Conservation (phyloP, 2,329 filamentous ascomycete genomes). For the Trichoderma sp. region DNA sequence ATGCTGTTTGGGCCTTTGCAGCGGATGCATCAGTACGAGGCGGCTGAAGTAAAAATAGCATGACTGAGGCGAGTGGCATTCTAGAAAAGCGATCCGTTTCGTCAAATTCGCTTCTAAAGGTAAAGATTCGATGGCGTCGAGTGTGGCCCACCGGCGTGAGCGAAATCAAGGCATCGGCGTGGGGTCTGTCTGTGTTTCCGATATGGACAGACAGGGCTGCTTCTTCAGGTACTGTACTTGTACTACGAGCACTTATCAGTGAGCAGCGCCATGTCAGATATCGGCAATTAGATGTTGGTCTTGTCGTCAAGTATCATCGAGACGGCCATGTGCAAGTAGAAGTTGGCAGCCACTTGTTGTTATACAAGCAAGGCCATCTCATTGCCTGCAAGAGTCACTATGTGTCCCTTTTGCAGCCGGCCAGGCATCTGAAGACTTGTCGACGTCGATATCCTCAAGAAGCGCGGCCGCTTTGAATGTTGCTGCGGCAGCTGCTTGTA, state of each 20-base stretch:
- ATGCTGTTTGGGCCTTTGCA: not conserved
- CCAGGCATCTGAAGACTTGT: not conserved
- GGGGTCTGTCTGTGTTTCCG: not conserved
- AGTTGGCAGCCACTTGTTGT: not conserved
- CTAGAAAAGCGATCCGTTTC: not conserved
- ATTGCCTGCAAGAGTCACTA: not conserved
- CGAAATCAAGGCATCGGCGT: conserved; percentile 15
- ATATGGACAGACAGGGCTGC: not conserved
- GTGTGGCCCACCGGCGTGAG: conserved; percentile 3
- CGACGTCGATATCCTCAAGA: not conserved
- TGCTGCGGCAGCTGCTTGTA: not conserved
- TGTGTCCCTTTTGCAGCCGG: not conserved
- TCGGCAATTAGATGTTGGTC: not conserved
- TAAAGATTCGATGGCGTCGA: not conserved
- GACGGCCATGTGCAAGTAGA: not conserved
- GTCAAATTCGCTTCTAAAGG: not conserved
- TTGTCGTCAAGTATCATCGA: not conserved
- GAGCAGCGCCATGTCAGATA: not conserved
- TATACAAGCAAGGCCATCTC: not conserved
- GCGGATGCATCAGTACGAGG: not conserved
- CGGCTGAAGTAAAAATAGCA: not conserved
- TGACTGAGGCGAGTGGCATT: not conserved
- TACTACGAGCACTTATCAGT: not conserved
- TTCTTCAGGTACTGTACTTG: not conserved
- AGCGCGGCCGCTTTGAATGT: not conserved